Evolutionary conservation across 2,329 filamentous ascomycete genomes (phyloP), one percentile per base, ranked within the genome.

Genomic region (Neofusicoccum parvum): DNA sequence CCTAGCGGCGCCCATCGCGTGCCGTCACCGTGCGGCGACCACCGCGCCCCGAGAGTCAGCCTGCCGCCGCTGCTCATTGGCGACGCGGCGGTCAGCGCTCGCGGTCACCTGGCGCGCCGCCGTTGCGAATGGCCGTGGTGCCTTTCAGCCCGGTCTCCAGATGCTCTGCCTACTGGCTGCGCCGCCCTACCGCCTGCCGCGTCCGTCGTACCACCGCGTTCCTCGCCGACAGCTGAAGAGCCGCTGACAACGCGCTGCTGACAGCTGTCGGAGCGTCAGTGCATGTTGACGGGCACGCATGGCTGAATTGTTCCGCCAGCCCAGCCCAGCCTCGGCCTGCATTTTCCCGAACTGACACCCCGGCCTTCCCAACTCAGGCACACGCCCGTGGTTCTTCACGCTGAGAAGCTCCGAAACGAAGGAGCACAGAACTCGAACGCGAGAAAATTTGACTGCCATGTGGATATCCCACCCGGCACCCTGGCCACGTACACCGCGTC

Each of bases 121-220:
- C 36, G 12, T 9, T 10, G 15, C 54, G 39, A 45, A 41, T 45
- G 23, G 39, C 36, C 11, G 54, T 7, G 9, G 12, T 46, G 27
- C 32, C 41, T 37, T 12, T 60, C 56, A 60, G 56, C 56, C 41
- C 41, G 10, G 56, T 60, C 56, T 60, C 56, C 56, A 46, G 56
- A 48, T 17, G 41, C 37, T 60, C 41, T 23, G 23, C 23, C 23
- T 23, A 23, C 23, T 23, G 23, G 23, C 41, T 48, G 27, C 15
- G 4, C 23, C 15, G 27, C 20, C 23, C 14, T 32, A 17, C 11
- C 23, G 41, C 53, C 48, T 39, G 48, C 53, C 56, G 3, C 20
- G 56, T 14, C 56, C 15, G 56, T 48, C 56, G 56, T 48, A 36
- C 56, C 56, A 60, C 32, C 20, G 41, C 5, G 14, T 6, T 10